These are phyloP conservation scores for Lepidium africanum DNA, from an alignment of 345 rosid genomes.

Conservation along the genomic window DNA sequence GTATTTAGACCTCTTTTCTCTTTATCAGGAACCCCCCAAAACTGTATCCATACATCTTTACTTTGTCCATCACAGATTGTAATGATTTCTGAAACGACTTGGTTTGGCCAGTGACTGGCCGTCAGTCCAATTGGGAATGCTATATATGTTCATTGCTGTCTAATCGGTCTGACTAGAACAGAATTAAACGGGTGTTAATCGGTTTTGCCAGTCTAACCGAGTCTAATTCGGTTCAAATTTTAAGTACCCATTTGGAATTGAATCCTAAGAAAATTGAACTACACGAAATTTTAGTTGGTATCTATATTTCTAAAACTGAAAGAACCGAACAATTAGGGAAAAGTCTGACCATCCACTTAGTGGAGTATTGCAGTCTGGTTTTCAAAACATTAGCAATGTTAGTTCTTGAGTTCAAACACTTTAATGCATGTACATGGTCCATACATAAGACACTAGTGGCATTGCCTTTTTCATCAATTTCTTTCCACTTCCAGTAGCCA, in stretches of 20 bases:
- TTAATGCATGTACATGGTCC: constrained; percentile 2
- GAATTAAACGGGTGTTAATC: too few species aligned
- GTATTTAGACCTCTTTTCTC: not conserved
- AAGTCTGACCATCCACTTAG: not conserved
- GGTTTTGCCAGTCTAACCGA: too few species aligned
- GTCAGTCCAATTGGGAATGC: not conserved
- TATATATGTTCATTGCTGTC: not conserved
- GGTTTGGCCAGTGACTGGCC: too few species aligned
- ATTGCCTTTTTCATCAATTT: constrained; percentile 4
- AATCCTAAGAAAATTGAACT: too few species aligned
- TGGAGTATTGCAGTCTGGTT: not conserved
- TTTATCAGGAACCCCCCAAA: not conserved
- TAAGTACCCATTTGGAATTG: too few species aligned
- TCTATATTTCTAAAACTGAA: too few species aligned
- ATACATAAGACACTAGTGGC: constrained; percentile 7
- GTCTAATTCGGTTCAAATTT: too few species aligned
- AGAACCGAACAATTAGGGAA: too few species aligned
- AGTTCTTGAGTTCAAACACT: not conserved
- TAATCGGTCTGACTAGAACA: not conserved
- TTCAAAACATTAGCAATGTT: not conserved
- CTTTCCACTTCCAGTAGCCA: constrained; percentile 10
- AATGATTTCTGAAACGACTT: not conserved
- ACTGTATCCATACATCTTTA: not conserved
- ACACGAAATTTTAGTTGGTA: too few species aligned
- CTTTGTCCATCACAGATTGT: not conserved